Percentiles rank a stretch among this genome's conserved stretches.
These are phyloP conservation scores for Allantophomopsis lycopodina DNA, from an alignment of 2,329 filamentous ascomycete genomes.

Conservation along the genomic window DNA sequence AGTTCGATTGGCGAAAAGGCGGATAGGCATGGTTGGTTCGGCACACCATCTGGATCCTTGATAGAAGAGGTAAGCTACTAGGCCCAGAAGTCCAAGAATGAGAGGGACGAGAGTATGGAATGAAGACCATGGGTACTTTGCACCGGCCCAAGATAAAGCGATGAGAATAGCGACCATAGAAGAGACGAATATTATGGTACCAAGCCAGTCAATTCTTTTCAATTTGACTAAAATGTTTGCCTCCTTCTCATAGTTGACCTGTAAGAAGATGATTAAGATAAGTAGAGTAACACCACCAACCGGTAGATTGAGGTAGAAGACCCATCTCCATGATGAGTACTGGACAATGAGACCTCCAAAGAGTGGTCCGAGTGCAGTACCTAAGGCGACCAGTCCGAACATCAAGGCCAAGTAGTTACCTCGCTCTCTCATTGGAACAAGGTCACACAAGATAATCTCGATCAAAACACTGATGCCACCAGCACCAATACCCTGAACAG, in stretches of 20 bases:
- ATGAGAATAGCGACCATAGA: background rate
- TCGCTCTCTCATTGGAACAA: conserved; percentile 32
- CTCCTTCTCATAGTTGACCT: background rate
- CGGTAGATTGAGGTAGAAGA: conserved; percentile 3
- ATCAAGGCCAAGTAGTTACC: no score
- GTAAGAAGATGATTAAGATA: background rate
- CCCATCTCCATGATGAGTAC: background rate
- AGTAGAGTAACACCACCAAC: background rate
- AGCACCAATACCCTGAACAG: conserved; percentile 36
- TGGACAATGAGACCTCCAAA: no score
- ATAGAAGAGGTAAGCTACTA: no score
- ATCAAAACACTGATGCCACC: conserved; percentile 30
- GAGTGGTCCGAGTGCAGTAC: no score
- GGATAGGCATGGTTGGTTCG: no score
- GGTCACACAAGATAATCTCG: conserved; percentile 33
- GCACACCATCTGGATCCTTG: no score
- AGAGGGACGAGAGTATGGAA: conserved; percentile 26
- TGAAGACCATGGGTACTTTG: conserved; percentile 26
- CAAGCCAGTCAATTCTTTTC: background rate
- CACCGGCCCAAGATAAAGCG: conserved; percentile 21
- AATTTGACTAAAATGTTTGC: background rate
- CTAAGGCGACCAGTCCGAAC: no score
- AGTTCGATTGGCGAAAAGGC: no score
- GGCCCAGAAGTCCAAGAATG: conserved; percentile 25
- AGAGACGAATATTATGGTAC: background rate